Evolutionary conservation across 305 asterid species (phyloP).

Genomic region (Fraxinus baroniana): DNA sequence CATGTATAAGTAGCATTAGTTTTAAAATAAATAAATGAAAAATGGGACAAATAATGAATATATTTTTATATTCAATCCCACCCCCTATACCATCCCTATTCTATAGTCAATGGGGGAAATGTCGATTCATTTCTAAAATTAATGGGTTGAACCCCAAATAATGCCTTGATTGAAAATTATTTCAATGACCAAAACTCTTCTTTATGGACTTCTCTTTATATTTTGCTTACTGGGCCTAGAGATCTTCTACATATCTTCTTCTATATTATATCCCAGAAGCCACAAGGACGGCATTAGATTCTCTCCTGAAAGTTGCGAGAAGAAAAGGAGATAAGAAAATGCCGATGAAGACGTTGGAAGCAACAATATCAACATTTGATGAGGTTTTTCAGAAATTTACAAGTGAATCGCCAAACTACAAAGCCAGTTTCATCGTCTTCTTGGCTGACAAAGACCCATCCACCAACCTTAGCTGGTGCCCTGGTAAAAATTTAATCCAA

Average conservation of each 20-base stretch:
- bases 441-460: conserved; percentile 69
- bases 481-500: too few relatives aligned
- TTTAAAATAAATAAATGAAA: too few relatives aligned
- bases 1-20: too few relatives aligned
- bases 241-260: neutral
- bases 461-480: too few relatives aligned
- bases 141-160: neutral
- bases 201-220: neutral
- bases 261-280: neutral
- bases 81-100: too few relatives aligned
- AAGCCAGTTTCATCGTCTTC: conserved; percentile 76
- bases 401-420: conserved; percentile 51
- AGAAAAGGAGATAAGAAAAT: conserved; percentile 28
- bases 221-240: neutral
- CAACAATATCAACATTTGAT: conserved; percentile 58
- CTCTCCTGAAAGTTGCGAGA: neutral
- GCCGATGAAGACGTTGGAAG: conserved; percentile 75
- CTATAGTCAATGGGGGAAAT: too few relatives aligned
- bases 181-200: neutral
- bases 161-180: neutral
- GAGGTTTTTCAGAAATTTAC: conserved; percentile 54
- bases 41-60: too few relatives aligned
- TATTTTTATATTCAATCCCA: too few relatives aligned
- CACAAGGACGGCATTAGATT: conserved; percentile 10
- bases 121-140: neutral